phyloP scores from a whole-genome alignment of 2,329 filamentous ascomycete genomes.

The Penicillium sp. region DNA sequence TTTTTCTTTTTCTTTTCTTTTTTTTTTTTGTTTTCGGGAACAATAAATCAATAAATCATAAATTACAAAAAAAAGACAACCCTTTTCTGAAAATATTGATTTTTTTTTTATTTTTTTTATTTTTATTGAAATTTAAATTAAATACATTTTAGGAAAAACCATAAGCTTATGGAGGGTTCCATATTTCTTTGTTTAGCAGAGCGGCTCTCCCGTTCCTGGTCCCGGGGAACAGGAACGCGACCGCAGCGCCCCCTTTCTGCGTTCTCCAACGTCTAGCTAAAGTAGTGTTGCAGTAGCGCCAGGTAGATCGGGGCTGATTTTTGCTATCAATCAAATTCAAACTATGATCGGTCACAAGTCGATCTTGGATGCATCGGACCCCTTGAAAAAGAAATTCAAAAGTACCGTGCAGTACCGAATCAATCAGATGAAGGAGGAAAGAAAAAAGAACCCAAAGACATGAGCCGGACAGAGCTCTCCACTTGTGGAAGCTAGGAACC shows the following conservation, averaged over 20 bases:
- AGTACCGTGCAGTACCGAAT: conserved; percentile 12
- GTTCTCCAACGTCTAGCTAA: conserved; percentile 20
- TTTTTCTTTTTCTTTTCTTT: neutral
- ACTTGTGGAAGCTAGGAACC: conserved; percentile 28
- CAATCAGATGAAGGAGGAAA: neutral
- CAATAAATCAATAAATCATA: neutral
- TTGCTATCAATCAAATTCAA: conserved; percentile 12
- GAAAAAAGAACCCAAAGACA: neutral
- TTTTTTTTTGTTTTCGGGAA: no score
- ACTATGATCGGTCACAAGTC: conserved; percentile 22
- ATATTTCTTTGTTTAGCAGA: conserved; percentile 27
- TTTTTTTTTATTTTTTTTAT: neutral
- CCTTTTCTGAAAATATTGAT: neutral
- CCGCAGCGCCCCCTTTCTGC: conserved; percentile 26
- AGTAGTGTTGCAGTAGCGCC: conserved; percentile 11
- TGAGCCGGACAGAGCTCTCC: conserved; percentile 10
- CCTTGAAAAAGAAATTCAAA: conserved; percentile 4
- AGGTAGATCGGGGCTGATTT: conserved; percentile 10
- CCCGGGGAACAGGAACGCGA: conserved; percentile 34
- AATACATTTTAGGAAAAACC: conserved; percentile 3
- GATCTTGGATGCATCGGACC: conserved; percentile 17
- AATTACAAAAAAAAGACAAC: conserved; percentile 12
- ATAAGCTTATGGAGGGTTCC: conserved; percentile 12
- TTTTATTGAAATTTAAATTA: conserved; percentile 5
- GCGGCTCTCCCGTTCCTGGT: conserved; percentile 35